Conservation (phyloP, 1,139 yeast genomes). For the Yamadazyma blattariae region DNA sequence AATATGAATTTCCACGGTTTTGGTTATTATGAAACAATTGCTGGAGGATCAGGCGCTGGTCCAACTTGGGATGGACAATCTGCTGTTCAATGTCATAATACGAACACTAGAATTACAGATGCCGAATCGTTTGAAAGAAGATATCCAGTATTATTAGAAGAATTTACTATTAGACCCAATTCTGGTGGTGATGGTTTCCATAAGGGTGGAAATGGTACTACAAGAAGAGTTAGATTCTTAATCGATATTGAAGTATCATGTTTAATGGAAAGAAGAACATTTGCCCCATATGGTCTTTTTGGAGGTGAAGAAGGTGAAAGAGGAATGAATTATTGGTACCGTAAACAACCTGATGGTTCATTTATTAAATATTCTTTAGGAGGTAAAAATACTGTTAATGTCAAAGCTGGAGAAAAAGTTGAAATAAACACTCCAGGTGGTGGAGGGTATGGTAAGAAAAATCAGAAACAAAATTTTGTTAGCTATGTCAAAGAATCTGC, state of each 20-base stretch:
- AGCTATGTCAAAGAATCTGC: no score
- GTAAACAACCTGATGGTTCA: constrained; percentile 19
- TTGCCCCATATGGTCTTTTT: constrained; percentile 18
- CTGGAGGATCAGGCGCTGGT: constrained; percentile 14
- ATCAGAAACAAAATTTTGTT: no score
- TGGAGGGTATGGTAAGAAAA: constrained; percentile 53
- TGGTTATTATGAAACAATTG: constrained; percentile 14
- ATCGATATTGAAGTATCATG: constrained; percentile 15
- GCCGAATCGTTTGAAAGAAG: no score
- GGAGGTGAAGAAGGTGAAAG: constrained; percentile 45
- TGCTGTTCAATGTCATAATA: constrained; percentile 47
- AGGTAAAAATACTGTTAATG: no score
- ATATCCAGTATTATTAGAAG: no score
- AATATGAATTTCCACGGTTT: constrained; percentile 13
- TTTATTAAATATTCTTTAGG: constrained; percentile 19
- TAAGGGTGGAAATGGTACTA: constrained; percentile 31
- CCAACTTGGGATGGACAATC: constrained; percentile 29
- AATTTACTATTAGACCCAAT: no score
- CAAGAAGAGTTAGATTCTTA: constrained; percentile 18
- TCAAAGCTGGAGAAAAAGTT: constrained; percentile 36
- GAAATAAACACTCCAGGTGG: constrained; percentile 52
- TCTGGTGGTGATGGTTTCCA: constrained; percentile 37
- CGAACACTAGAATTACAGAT: no score
- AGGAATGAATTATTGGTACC: constrained; percentile 58
- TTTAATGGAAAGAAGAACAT: constrained; percentile 19